phyloP scores from a whole-genome alignment of 2,329 filamentous ascomycete species.

The Thermothelomyces thermophilus region DNA sequence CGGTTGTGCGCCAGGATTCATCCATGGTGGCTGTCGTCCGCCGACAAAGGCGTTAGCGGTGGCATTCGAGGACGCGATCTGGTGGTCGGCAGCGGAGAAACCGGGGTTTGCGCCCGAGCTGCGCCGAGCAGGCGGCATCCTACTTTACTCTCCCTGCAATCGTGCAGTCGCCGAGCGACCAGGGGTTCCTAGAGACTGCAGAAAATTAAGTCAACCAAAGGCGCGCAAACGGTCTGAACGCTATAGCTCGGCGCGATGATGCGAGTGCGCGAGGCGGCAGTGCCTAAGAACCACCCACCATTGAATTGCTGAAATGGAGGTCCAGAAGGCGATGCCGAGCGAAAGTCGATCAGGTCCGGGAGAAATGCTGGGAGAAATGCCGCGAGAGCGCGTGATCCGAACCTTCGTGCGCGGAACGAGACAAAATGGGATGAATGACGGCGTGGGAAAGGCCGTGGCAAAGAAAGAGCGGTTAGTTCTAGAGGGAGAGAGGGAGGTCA shows the following conservation, averaged over 20 bases:
- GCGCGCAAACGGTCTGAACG: not conserved
- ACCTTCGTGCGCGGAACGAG: not conserved
- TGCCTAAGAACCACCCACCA: constrained; percentile 10
- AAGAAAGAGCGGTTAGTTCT: not conserved
- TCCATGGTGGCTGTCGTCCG: constrained; percentile 27
- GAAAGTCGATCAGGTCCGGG: no score
- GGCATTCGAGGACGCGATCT: constrained; percentile 28
- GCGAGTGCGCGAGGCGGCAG: constrained; percentile 2
- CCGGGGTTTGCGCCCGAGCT: constrained; percentile 7
- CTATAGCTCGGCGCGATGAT: not conserved
- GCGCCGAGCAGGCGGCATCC: constrained; percentile 12
- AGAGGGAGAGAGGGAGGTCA: not conserved
- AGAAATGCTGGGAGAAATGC: no score
- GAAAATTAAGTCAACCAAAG: not conserved
- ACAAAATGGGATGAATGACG: not conserved
- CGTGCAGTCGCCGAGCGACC: constrained; percentile 13
- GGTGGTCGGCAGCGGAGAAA: constrained; percentile 8
- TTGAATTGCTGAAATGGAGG: constrained; percentile 5
- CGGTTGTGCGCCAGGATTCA: constrained; percentile 16
- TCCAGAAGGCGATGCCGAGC: not conserved
- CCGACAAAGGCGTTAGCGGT: constrained; percentile 29
- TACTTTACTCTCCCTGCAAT: constrained; percentile 13
- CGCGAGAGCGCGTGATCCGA: not conserved
- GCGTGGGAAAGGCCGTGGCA: not conserved
- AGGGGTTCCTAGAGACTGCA: constrained; percentile 12